Evolutionary conservation across 495 filamentous ascomycete genomes (phyloP), one percentile per base, ranked within the genome.

Genomic region (Aspergillus ellipticus): DNA sequence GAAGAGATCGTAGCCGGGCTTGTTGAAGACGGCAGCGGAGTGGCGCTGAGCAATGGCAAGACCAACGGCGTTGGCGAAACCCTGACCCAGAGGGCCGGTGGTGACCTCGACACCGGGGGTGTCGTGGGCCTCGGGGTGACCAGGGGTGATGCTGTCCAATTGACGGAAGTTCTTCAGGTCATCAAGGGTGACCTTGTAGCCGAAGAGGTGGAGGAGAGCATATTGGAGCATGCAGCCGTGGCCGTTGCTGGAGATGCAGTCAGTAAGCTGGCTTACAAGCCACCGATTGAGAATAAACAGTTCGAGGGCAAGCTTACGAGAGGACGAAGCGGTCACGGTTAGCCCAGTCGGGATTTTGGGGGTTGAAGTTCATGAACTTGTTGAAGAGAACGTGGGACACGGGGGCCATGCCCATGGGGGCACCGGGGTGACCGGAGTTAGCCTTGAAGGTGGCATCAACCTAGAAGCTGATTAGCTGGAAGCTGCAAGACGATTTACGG

Each of bases 151-250:
- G 82, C 89, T 94, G 81, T 91, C 91, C 53, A 97, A 67, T 77
- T 79, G 74, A 89, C 94, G 87, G 88, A 97, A 99, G 62, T 74
- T 72, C 85, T 97, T 97, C 62, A 99, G 67, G 79, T 97, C 93
- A 60, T 97, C 90, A 52, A 99, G 74, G 59, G 84, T 80, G 45
- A 97, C 35, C 50, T 74, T 83, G 73, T 96, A 99, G 72, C 95
- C 94, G 77, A 91, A 95, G 24, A 99, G 81, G 81, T 99, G 94
- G 60, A 99, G 88, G 62, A 99, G 82, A 66, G 94, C 88, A 86
- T 99, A 99, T 74, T 96, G 94, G 53, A 98, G 90, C 92, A 97
- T 96, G 82, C 94, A 98, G 59, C 87, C 94, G 76, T 98, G 94
- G 58, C 94, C 94, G 80, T 98, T 98, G 49, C 93, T 97, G 66